phyloP scores from a whole-genome alignment of 179 eudicot species.

The Pouteria campechiana region DNA sequence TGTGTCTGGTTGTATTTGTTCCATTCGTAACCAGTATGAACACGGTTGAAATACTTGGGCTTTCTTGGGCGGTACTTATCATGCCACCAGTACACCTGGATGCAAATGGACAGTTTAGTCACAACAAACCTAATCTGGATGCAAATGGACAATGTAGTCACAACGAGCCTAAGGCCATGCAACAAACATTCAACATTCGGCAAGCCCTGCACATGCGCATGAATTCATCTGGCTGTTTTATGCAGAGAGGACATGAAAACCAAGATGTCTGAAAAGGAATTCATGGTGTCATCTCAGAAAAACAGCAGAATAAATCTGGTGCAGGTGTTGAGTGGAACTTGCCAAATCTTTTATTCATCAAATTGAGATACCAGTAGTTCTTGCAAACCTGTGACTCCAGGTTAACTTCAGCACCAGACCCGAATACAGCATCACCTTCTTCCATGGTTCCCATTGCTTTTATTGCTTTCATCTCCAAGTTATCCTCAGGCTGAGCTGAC shows the following conservation, averaged over 20 bases:
- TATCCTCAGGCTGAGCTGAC: slow-evolving; percentile 57
- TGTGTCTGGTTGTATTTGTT: slow-evolving; percentile 97
- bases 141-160: no score
- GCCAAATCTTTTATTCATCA: no score
- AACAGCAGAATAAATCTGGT: no score
- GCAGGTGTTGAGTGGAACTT: no score
- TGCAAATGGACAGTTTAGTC: slow-evolving; percentile 1
- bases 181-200: no score
- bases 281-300: no score
- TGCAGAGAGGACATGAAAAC: no score
- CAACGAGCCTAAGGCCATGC: no score
- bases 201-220: neutral
- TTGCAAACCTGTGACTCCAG: slow-evolving; percentile 93
- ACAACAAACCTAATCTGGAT: no score
- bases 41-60: slow-evolving; percentile 92
- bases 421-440: slow-evolving; percentile 92
- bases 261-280: no score
- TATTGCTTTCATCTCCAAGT: slow-evolving; percentile 69
- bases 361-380: no score
- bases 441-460: slow-evolving; percentile 89
- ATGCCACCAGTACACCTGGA: slow-evolving; percentile 98
- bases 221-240: no score
- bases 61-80: slow-evolving; percentile 95
- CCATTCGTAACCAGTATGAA: slow-evolving; percentile 98
- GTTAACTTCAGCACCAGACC: slow-evolving; percentile 66